phyloP scores from a whole-genome alignment of 345 rosid genomes.

The Litchi chinensis region DNA sequence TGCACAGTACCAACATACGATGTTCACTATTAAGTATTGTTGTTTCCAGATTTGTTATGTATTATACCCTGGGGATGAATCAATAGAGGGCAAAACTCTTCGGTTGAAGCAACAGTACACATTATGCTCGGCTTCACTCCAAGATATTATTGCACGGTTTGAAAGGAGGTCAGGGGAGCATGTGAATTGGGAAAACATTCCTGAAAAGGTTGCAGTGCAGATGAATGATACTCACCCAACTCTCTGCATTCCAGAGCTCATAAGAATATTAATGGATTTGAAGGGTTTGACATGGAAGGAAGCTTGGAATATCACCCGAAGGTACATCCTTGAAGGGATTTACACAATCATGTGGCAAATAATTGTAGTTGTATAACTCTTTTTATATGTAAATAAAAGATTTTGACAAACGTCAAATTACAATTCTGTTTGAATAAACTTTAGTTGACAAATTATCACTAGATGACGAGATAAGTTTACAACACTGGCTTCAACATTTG shows the following conservation, averaged over 20 bases:
- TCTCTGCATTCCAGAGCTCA: conserved; percentile 53
- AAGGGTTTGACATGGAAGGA: conserved; percentile 55
- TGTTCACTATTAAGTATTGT: not conserved
- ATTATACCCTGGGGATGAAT: conserved; percentile 56
- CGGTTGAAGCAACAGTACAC: conserved; percentile 59
- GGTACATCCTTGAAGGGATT: conserved; percentile 26
- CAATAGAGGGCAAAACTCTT: conserved; percentile 50
- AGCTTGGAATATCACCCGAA: conserved; percentile 51
- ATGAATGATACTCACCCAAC: conserved; percentile 65
- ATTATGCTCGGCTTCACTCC: conserved; percentile 55
- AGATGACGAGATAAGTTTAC: not conserved
- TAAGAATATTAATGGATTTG: conserved; percentile 49
- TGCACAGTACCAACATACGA: not conserved
- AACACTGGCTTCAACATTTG: not conserved
- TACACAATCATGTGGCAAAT: not conserved
- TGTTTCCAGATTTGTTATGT: conserved; percentile 50
- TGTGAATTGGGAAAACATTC: conserved; percentile 46
- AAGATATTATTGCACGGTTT: conserved; percentile 50
- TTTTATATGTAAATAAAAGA: not conserved
- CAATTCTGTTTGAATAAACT: not conserved
- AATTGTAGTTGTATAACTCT: not conserved
- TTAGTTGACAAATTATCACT: not conserved
- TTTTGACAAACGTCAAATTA: not conserved
- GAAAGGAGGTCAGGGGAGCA: conserved; percentile 40
- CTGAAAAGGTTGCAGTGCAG: conserved; percentile 53